Evolutionary conservation across 805 yeast species (phyloP).

Genomic region (Metschnikowia chrysomelidarum): DNA sequence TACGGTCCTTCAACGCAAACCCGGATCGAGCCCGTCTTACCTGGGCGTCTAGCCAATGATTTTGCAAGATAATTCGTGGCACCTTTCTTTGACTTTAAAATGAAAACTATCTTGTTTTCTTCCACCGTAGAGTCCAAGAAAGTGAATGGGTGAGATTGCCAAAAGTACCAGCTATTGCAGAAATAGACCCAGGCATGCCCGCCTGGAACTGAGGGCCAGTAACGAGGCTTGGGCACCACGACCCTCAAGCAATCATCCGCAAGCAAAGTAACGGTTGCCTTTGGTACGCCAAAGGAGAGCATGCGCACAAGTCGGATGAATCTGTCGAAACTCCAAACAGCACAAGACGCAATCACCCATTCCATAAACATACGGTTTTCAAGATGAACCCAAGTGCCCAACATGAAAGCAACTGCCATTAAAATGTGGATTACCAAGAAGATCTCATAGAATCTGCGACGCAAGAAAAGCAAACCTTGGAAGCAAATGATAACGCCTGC

Average conservation of each 20-base stretch:
- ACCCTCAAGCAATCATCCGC: constrained; percentile 40
- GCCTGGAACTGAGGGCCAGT: constrained; percentile 40
- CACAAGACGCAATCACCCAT: constrained; percentile 15
- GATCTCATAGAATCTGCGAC: constrained; percentile 17
- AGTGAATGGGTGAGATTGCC: constrained; percentile 46
- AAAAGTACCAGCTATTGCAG: constrained; percentile 32
- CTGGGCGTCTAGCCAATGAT: constrained; percentile 28
- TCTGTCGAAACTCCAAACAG: constrained; percentile 38
- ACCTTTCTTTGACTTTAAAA: constrained; percentile 39
- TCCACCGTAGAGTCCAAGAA: constrained; percentile 23
- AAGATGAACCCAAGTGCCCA: constrained; percentile 19
- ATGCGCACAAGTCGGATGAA: constrained; percentile 29
- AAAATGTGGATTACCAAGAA: constrained; percentile 19
- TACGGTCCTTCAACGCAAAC: constrained; percentile 67
- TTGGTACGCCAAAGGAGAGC: constrained; percentile 34
- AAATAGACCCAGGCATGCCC: constrained; percentile 42
- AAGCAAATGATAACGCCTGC: constrained; percentile 17
- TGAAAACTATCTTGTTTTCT: constrained; percentile 27
- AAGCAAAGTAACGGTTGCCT: constrained; percentile 28
- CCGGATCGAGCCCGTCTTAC: constrained; percentile 26
- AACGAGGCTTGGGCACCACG: constrained; percentile 32
- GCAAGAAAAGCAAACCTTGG: constrained; percentile 18
- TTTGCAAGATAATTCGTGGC: constrained; percentile 34
- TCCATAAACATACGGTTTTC: constrained; percentile 14
- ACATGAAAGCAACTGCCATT: constrained; percentile 15